A percentile compares a stretch with the other conserved stretches of the same genome.
These are phyloP conservation scores for Trichoderma hamatum DNA, from an alignment of 2,329 filamentous ascomycete genomes.

Conservation along the genomic window DNA sequence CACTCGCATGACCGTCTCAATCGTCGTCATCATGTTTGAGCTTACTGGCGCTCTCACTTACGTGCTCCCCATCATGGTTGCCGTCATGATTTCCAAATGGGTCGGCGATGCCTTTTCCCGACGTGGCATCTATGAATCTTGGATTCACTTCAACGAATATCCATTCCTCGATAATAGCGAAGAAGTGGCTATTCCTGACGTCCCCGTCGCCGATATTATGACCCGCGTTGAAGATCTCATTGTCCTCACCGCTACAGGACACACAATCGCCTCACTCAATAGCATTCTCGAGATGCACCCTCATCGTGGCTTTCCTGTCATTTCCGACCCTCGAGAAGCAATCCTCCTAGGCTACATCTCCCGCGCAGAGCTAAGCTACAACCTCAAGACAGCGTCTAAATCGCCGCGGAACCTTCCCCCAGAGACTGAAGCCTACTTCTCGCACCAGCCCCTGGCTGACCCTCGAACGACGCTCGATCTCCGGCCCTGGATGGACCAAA, in stretches of 20 bases:
- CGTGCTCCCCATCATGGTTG: constrained; percentile 97
- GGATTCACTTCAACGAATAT: constrained; percentile 96
- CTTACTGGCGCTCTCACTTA: constrained; percentile 94
- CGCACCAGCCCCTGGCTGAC: constrained; percentile 79
- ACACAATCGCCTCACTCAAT: constrained; percentile 78
- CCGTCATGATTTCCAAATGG: constrained; percentile 98
- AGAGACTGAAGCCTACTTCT: constrained; percentile 81
- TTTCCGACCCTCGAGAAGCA: constrained; percentile 75
- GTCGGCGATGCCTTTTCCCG: constrained; percentile 93
- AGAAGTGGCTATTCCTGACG: constrained; percentile 79
- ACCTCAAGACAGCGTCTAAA: constrained; percentile 60
- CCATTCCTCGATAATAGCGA: constrained; percentile 91
- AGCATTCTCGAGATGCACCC: constrained; percentile 72
- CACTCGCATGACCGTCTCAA: constrained; percentile 95
- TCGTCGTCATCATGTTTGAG: constrained; percentile 99
- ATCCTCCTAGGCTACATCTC: constrained; percentile 92
- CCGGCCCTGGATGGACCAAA: constrained; percentile 98
- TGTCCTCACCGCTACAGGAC: constrained; percentile 81
- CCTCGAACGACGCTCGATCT: constrained; percentile 80
- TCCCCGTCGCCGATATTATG: constrained; percentile 87
- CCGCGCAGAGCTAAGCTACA: constrained; percentile 83
- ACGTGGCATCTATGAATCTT: constrained; percentile 93
- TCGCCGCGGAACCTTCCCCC: constrained; percentile 63
- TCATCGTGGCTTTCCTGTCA: constrained; percentile 90
- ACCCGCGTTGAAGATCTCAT: constrained; percentile 88